These are phyloP conservation scores for Populus ilicifolia DNA, from an alignment of 345 rosid species.

Conservation along the genomic window DNA sequence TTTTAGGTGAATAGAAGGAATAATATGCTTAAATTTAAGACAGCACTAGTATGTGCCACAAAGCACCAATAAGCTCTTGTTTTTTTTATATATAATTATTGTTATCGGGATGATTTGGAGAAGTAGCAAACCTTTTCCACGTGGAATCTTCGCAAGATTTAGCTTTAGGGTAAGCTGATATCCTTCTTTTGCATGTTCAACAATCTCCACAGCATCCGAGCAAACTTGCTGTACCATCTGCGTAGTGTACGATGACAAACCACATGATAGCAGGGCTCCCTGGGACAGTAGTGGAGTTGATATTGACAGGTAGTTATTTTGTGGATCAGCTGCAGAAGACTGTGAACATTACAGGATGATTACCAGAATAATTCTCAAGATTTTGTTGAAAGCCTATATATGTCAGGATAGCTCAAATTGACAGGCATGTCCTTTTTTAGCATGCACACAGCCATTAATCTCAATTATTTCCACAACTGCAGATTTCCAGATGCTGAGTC, in stretches of 20 bases:
- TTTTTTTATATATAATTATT: not conserved
- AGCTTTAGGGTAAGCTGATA: constrained; percentile 76
- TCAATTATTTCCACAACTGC: not conserved
- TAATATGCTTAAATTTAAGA: not conserved
- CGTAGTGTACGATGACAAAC: constrained; percentile 40
- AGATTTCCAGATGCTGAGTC: not conserved
- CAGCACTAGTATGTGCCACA: not conserved
- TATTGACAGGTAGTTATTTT: constrained; percentile 44
- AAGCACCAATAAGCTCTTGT: not conserved
- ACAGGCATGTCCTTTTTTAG: not conserved
- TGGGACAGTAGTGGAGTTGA: constrained; percentile 60
- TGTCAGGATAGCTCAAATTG: not conserved
- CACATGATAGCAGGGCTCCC: constrained; percentile 31
- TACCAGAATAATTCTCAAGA: not conserved
- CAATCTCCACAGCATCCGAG: constrained; percentile 55
- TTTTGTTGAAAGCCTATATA: not conserved
- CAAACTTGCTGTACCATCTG: constrained; percentile 45
- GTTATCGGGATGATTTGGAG: not conserved
- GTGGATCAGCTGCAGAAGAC: constrained; percentile 63
- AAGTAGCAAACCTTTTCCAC: constrained; percentile 49
- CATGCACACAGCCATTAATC: not conserved
- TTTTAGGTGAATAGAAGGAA: not conserved
- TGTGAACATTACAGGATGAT: constrained; percentile 19
- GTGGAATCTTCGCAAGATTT: constrained; percentile 53
- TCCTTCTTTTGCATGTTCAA: constrained; percentile 73